Evolutionary conservation across 2,329 filamentous ascomycete species (phyloP).

Genomic region (Trichoderma arundinaceum): DNA sequence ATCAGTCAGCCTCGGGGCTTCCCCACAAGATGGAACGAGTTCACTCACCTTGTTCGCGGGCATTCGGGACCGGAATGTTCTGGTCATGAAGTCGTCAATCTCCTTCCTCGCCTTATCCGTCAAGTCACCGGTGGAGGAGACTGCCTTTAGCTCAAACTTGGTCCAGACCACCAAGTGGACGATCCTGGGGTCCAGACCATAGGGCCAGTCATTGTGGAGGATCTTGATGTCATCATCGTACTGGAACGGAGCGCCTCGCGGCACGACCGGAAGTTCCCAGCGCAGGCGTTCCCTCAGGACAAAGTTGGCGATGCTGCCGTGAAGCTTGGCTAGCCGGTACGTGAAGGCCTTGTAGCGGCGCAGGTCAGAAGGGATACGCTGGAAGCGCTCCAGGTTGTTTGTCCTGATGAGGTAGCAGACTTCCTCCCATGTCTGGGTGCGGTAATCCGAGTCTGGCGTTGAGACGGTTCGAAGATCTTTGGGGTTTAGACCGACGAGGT

Average conservation of each 20-base stretch:
- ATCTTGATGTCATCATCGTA: slow-evolving; percentile 69
- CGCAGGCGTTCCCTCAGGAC: slow-evolving; percentile 71
- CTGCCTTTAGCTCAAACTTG: slow-evolving; percentile 79
- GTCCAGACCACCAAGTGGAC: slow-evolving; percentile 92
- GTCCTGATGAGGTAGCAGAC: slow-evolving; percentile 65
- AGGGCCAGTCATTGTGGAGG: slow-evolving; percentile 92
- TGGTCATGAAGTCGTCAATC: slow-evolving; percentile 73
- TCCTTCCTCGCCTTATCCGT: slow-evolving; percentile 65
- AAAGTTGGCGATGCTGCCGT: slow-evolving; percentile 81
- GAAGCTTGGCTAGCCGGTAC: slow-evolving; percentile 64
- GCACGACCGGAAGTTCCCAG: slow-evolving; percentile 62
- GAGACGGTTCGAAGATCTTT: slow-evolving; percentile 75
- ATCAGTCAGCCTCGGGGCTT: not conserved
- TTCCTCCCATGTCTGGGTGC: slow-evolving; percentile 69
- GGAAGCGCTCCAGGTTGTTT: slow-evolving; percentile 78
- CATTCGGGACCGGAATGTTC: slow-evolving; percentile 65
- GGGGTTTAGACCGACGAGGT: slow-evolving; percentile 63
- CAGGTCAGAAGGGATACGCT: slow-evolving; percentile 76
- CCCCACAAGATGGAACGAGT: not conserved
- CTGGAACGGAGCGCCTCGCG: slow-evolving; percentile 50
- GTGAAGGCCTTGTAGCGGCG: slow-evolving; percentile 77
- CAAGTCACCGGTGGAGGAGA: slow-evolving; percentile 68
- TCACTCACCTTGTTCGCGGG: slow-evolving; percentile 58
- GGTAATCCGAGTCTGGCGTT: slow-evolving; percentile 71
- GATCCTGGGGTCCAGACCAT: slow-evolving; percentile 78